Percentiles rank a stretch among this genome's conserved stretches.
phyloP scores from a whole-genome alignment of 257 asterid genomes.

The Paraleonurus japonicus region DNA sequence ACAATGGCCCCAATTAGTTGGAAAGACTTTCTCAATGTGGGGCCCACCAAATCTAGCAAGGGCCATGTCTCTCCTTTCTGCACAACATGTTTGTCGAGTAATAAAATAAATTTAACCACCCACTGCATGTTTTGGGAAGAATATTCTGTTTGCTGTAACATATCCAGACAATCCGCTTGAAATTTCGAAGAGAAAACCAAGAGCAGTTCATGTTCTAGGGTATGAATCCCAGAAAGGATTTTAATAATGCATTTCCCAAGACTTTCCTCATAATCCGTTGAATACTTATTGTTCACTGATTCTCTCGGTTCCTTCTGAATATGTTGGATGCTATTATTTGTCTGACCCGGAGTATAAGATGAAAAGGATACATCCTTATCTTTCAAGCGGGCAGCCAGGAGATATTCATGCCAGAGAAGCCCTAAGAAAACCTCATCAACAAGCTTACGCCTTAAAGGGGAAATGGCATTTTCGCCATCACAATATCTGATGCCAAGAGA shows the following conservation, averaged over 20 bases:
- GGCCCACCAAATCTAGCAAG: conserved; percentile 67
- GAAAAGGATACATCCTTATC: conserved; percentile 36
- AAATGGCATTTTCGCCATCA: conserved; percentile 50
- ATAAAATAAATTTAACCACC: conserved; percentile 53
- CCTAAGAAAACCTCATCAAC: conserved; percentile 61
- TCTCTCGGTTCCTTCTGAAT: conserved; percentile 51
- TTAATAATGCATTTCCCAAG: conserved; percentile 85
- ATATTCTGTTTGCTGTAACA: conserved; percentile 51
- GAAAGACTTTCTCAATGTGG: conserved; percentile 57
- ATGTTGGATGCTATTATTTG: conserved; percentile 39
- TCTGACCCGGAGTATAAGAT: conserved; percentile 30
- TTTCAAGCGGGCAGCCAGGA: conserved; percentile 43
- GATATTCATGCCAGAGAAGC: conserved; percentile 81
- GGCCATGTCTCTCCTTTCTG: conserved; percentile 90
- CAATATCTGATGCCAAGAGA: conserved; percentile 51
- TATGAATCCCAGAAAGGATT: conserved; percentile 60
- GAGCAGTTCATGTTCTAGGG: conserved; percentile 52
- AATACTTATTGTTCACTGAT: conserved; percentile 44
- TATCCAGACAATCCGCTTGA: conserved; percentile 59
- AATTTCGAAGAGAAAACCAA: conserved; percentile 58
- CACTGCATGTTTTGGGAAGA: conserved; percentile 49
- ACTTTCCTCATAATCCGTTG: conserved; percentile 50
- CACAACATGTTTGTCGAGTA: conserved; percentile 63
- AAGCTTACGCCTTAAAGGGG: conserved; percentile 47
- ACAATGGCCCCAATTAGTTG: conserved; percentile 56